Percentiles rank a stretch among this genome's conserved stretches.
phyloP scores from a whole-genome alignment of 2,329 filamentous ascomycete species.

The Escovopsis weberi region DNA sequence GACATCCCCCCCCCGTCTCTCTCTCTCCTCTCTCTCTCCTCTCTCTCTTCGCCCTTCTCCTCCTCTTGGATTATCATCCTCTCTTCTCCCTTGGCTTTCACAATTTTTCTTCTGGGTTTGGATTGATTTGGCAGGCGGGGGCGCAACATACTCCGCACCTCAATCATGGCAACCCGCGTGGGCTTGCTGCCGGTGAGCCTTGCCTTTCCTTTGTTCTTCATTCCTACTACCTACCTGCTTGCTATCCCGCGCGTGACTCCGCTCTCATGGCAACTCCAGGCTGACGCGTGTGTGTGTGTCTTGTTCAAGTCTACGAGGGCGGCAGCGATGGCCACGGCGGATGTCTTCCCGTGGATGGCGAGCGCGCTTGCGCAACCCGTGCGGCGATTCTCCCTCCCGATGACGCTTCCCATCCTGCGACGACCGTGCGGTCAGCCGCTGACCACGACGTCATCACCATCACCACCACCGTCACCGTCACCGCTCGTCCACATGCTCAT shows the following conservation, averaged over 20 bases:
- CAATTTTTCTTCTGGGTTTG: background rate
- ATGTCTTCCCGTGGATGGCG: conserved; percentile 31
- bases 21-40: background rate
- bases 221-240: background rate
- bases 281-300: background rate
- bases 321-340: conserved; percentile 28
- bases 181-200: conserved; percentile 12
- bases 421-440: conserved; percentile 13
- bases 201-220: background rate
- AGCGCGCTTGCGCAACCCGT: conserved; percentile 24
- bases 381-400: conserved; percentile 12
- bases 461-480: conserved; percentile 1
- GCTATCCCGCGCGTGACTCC: background rate
- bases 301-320: conserved; percentile 1
- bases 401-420: conserved; percentile 15
- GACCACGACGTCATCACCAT: background rate
- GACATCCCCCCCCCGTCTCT: background rate
- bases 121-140: background rate
- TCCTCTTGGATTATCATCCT: background rate
- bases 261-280: background rate
- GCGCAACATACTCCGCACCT: background rate
- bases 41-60: background rate
- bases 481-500: conserved; percentile 13
- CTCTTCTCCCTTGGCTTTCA: background rate
- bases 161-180: conserved; percentile 4